A percentile compares a stretch with the other conserved stretches of the same genome.
Conservation (phyloP, 129 eudicot species). For the Flaveria robusta region DNA sequence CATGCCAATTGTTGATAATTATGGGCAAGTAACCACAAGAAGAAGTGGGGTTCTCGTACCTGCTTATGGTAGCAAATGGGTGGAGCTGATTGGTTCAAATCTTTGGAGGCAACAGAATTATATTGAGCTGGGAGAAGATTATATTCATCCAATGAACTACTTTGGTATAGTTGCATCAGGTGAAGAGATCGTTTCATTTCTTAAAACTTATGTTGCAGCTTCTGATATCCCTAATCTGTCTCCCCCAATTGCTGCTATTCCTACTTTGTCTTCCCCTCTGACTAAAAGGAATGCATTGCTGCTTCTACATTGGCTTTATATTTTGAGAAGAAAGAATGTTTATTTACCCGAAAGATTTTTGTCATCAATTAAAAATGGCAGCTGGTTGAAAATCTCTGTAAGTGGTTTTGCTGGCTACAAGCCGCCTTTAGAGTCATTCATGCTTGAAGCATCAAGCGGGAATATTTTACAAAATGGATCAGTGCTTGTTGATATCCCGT, state of each 20-base stretch:
- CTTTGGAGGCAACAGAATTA: conserved; percentile 53
- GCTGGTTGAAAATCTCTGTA: conserved; percentile 53
- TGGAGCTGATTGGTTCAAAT: conserved; percentile 47
- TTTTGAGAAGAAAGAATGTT: background rate
- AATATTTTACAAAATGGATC: conserved; percentile 43
- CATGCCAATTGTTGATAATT: conserved; percentile 53
- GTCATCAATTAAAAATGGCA: conserved; percentile 43
- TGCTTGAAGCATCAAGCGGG: conserved; percentile 35
- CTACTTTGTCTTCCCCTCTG: conserved; percentile 44
- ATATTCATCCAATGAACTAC: conserved; percentile 15
- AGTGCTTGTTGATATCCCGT: conserved; percentile 52
- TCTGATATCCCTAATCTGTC: conserved; percentile 47
- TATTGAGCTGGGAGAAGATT: conserved; percentile 56
- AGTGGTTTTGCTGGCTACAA: conserved; percentile 37
- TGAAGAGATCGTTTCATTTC: conserved; percentile 31
- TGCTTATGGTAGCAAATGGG: conserved; percentile 59
- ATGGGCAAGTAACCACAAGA: conserved; percentile 27
- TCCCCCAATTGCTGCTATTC: conserved; percentile 48
- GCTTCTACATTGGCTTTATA: conserved; percentile 49
- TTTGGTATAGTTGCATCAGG: conserved; percentile 27
- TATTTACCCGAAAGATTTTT: conserved; percentile 36
- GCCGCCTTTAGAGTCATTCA: conserved; percentile 56
- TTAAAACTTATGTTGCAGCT: conserved; percentile 35
- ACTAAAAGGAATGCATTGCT: conserved; percentile 36
- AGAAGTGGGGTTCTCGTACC: conserved; percentile 53